Base-by-base conservation (phyloP, 176 grass and related monocot species). In the Triticum dicoccoides region DNA sequence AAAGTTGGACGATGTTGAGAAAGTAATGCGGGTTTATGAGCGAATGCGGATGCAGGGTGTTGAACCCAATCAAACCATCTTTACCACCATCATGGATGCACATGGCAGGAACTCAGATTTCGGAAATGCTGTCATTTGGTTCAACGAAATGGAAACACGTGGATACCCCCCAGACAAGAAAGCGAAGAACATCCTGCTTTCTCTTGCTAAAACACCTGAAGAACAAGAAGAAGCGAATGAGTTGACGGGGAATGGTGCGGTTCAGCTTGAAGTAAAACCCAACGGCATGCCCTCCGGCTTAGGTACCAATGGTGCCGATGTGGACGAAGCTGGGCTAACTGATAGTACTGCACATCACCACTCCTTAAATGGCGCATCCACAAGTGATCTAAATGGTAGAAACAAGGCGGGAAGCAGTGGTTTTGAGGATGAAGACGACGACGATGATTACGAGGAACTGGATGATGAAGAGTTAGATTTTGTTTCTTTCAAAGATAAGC, bases 91-190 rank as follows among this genome's bases (percentile, higher is more conserved):
- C 41, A 98, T 96, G 92, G 96, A 96, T 84, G 91, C 65, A 10
- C 86, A 94, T 76, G 93, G 92, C 35, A 98, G 87, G 87, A 98
- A 94, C 80, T 86, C 88, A 21, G 96, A 95, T 89, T 96, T 98
- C 86, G 93, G 88, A 74, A 91, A 93, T 74, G 96, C 93, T 25
- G 88, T 87, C 47, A 87, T 93, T 84, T 94, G 94, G 93, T 98
- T 92, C 69, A 96, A 92, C 47, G 86, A 98, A 86, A 98, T 98
- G 93, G 90, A 83, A 59, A 73, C 80, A 70, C 89, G 76, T 45
- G 93, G 92, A 63, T 90, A 87, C 74, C 84, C 90, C 77, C 86
- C 90, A 78, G 96, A 96, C 87, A 91, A 89, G 83, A 96, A 96
- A 84, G 91, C 94, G 45, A 94, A 94, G 85, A 96, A 92, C 54